phyloP scores from a whole-genome alignment of 345 rosid genomes.

The Acer campestre region DNA sequence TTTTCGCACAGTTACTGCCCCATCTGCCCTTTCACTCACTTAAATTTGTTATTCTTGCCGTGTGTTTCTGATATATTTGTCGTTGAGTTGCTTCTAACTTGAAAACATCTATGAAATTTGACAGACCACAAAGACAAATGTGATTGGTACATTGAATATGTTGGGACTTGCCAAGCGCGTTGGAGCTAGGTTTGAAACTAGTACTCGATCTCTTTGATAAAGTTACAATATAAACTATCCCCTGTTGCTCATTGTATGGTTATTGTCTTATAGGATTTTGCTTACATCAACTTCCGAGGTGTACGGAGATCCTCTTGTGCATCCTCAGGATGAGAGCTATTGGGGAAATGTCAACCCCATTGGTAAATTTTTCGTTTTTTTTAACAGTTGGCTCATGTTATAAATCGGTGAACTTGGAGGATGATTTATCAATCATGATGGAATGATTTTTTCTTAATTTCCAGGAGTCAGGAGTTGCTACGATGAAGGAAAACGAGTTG shows the following conservation, averaged over 20 bases:
- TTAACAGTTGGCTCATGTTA: background rate
- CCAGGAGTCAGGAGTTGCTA: conserved; percentile 94
- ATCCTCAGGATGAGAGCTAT: conserved; percentile 86
- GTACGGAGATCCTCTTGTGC: conserved; percentile 91
- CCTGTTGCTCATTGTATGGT: background rate
- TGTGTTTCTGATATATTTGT: background rate
- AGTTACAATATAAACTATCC: background rate
- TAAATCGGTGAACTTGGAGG: background rate
- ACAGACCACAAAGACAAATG: conserved; percentile 97
- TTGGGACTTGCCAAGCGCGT: conserved; percentile 97
- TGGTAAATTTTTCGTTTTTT: conserved; percentile 41
- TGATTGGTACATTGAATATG: conserved; percentile 95
- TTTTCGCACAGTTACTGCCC: background rate
- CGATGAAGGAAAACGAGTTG: conserved; percentile 94
- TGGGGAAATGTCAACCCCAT: conserved; percentile 99
- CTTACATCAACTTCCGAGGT: conserved; percentile 97
- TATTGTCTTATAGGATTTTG: conserved; percentile 61
- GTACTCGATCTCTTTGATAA: background rate
- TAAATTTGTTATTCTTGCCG: conserved; percentile 1
- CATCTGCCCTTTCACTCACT: background rate
- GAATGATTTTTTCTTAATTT: background rate
- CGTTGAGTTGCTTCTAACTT: conserved; percentile 3
- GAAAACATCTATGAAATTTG: background rate
- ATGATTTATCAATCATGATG: background rate
- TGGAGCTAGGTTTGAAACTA: conserved; percentile 75